A percentile compares a stretch with the other conserved stretches of the same genome.
Conservation (phyloP, 2,329 filamentous ascomycete species). For the Fonsecaea monophora region DNA sequence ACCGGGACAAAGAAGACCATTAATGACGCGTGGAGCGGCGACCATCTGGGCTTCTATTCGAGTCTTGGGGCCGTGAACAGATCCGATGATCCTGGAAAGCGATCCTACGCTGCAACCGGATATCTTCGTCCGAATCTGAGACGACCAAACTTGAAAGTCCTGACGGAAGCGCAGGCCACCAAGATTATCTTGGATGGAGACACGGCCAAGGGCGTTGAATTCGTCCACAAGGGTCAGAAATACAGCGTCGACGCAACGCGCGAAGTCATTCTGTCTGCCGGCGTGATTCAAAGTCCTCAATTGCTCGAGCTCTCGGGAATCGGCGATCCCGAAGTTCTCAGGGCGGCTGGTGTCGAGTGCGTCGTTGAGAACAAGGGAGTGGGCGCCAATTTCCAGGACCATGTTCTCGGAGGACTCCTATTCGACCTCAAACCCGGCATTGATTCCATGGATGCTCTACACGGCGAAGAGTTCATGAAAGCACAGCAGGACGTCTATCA, state of each 20-base stretch:
- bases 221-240: slow-evolving; percentile 48
- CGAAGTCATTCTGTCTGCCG: slow-evolving; percentile 67
- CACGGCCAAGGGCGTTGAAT: slow-evolving; percentile 52
- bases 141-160: slow-evolving; percentile 55
- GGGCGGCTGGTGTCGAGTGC: slow-evolving; percentile 49
- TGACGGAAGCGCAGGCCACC: slow-evolving; percentile 55
- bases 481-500: slow-evolving; percentile 43
- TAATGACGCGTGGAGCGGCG: slow-evolving; percentile 34
- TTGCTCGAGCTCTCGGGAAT: slow-evolving; percentile 68
- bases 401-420: slow-evolving; percentile 40
- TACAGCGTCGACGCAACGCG: slow-evolving; percentile 46
- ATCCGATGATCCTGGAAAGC: slow-evolving; percentile 34
- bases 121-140: slow-evolving; percentile 47
- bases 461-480: slow-evolving; percentile 46
- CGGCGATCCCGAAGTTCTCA: slow-evolving; percentile 55
- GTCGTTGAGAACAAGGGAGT: slow-evolving; percentile 54
- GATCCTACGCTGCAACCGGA: slow-evolving; percentile 52
- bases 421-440: slow-evolving; percentile 43
- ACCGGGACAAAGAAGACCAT: slow-evolving; percentile 41
- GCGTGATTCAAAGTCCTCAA: slow-evolving; percentile 63
- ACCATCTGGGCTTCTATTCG: slow-evolving; percentile 37
- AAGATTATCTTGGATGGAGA: slow-evolving; percentile 39
- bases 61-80: slow-evolving; percentile 35
- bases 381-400: slow-evolving; percentile 59
- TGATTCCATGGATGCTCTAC: slow-evolving; percentile 45